Base-by-base conservation (phyloP, 1,284 basidiomycete genomes). In the Sanghuangporus baumii region DNA sequence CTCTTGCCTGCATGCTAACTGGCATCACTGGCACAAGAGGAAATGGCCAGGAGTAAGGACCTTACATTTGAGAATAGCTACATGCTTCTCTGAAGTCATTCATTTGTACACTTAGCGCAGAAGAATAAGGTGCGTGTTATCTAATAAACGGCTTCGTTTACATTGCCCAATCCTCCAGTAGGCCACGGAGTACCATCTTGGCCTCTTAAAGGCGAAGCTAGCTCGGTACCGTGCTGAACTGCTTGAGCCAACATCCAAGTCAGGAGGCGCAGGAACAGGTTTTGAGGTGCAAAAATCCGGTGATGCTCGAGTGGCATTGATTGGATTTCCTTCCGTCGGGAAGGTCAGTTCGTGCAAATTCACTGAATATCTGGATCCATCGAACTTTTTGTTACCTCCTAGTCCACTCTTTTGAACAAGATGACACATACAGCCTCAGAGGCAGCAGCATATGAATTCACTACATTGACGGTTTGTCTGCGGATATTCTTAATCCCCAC, bases 251-350 rank as follows among this genome's bases (percentile, higher is more conserved):
- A 77, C 89, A 1, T 80, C 87, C 54, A 94, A 94, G 72, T 91
- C 89, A 14, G 85, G 90, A 20, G 87, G 89, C 23, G 83, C 85
- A 26, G 95, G 95, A 37, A 86, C 91, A 66, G 95, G 94, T 0
- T 96, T 96, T 67, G 94, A 96, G 70, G 94, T 98, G 0, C 88
- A 95, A 74, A 97, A 97, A 74, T 92, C 92, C 20, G 94, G 94
- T 65, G 94, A 96, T 76, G 94, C 94, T 37, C 81, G 94, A 71
- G 93, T 98, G 23, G 94, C 93, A 23, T 78, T 98, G 64, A 98
- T 98, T 62, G 96, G 93, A 20, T 96, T 96, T 74, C 94, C 93
- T 0, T 97, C 94, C 9, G 95, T 98, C 55, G 95, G 95, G 74
- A 96, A 94, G 81, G 89, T 82, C 66, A 59, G 74, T 62, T 14